Conservation (phyloP, 1,139 yeast genomes). For the Yamadazyma membranifaciens region DNA sequence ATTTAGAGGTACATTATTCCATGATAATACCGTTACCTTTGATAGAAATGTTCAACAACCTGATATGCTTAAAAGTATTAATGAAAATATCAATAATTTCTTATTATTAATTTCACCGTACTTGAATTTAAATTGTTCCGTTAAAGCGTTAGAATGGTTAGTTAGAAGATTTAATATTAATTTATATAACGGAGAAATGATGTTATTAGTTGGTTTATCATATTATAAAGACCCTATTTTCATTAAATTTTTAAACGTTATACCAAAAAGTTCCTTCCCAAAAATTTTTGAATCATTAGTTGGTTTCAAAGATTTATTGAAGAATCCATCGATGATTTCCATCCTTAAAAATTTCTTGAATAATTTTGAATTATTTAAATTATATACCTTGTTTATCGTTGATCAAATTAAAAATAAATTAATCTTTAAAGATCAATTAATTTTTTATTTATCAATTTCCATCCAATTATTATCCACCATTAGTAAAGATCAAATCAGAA, state of each 20-base stretch:
- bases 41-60: constrained; percentile 79
- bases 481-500: constrained; percentile 26
- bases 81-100: constrained; percentile 72
- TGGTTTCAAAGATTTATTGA: constrained; percentile 64
- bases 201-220: constrained; percentile 72
- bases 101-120: constrained; percentile 72
- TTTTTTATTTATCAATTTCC: constrained; percentile 76
- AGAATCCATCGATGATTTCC: constrained; percentile 65
- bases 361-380: constrained; percentile 64
- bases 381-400: constrained; percentile 60
- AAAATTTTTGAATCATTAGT: constrained; percentile 70
- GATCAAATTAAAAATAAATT: constrained; percentile 54
- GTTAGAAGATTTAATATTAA: constrained; percentile 89
- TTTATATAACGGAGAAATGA: constrained; percentile 69
- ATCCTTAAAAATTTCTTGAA: constrained; percentile 67
- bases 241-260: constrained; percentile 67
- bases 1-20: constrained; percentile 72
- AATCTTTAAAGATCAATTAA: constrained; percentile 67
- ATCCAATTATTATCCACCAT: constrained; percentile 54
- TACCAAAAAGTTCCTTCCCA: constrained; percentile 65
- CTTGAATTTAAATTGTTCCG: constrained; percentile 70
- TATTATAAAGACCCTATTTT: constrained; percentile 74
- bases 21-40: constrained; percentile 72
- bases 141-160: constrained; percentile 91
- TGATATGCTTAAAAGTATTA: constrained; percentile 72